These are phyloP conservation scores for Cytospora piceae DNA, from an alignment of 2,329 filamentous ascomycete species.

Conservation along the genomic window DNA sequence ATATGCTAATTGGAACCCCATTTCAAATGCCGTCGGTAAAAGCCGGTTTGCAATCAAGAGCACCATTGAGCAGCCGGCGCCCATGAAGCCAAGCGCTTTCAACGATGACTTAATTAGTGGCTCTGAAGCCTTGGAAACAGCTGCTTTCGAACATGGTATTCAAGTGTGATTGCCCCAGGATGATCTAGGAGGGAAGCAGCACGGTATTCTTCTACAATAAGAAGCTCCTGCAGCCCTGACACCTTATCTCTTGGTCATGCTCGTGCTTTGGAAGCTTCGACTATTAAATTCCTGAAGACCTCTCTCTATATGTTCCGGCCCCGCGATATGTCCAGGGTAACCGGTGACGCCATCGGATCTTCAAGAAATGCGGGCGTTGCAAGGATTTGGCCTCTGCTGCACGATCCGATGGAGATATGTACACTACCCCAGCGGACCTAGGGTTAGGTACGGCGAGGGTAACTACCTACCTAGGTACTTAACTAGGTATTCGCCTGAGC, in stretches of 20 bases:
- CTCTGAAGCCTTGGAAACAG: too few species aligned
- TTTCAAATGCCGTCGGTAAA: background rate
- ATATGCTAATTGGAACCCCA: background rate
- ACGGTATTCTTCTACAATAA: background rate
- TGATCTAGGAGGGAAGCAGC: too few species aligned
- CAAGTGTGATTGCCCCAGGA: too few species aligned
- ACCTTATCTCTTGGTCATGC: background rate
- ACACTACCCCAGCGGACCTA: background rate
- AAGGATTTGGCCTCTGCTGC: background rate
- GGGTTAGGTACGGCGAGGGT: too few species aligned
- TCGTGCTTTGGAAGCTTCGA: background rate
- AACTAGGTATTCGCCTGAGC: too few species aligned
- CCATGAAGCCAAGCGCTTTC: too few species aligned
- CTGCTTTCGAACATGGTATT: too few species aligned
- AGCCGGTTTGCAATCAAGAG: background rate
- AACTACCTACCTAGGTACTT: too few species aligned
- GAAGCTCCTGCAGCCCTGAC: background rate
- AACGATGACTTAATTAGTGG: too few species aligned
- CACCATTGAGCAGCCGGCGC: too few species aligned
- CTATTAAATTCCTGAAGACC: background rate
- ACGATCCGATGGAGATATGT: background rate
- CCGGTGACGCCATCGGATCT: background rate
- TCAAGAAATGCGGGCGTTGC: too few species aligned
- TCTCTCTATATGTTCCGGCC: background rate
- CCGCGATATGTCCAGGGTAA: background rate